Percentiles rank a stretch among this genome's conserved stretches.
phyloP scores from a whole-genome alignment of 805 yeast genomes.

The Monosporozyma yasuniensis region DNA sequence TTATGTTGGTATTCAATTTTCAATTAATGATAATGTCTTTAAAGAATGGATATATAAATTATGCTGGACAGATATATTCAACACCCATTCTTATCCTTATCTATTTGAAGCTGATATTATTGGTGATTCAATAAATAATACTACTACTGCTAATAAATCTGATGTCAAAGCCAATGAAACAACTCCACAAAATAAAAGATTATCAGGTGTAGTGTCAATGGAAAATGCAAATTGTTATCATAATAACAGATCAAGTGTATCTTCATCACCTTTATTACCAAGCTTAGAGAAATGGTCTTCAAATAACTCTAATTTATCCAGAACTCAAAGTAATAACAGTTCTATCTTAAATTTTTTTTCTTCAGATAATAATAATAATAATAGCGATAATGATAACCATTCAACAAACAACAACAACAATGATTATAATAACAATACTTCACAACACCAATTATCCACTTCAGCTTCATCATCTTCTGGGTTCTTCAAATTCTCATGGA shows the following conservation, averaged over 20 bases:
- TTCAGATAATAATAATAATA: slow-evolving; percentile 6
- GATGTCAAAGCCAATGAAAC: background rate
- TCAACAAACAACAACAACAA: background rate
- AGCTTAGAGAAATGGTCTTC: slow-evolving; percentile 25
- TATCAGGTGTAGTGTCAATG: background rate
- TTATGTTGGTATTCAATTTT: slow-evolving; percentile 7
- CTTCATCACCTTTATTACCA: slow-evolving; percentile 15
- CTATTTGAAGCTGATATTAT: background rate
- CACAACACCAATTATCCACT: slow-evolving; percentile 2
- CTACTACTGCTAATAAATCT: background rate
- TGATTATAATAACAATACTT: slow-evolving; percentile 1
- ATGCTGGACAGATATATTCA: slow-evolving; percentile 26
- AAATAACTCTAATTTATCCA: slow-evolving; percentile 19
- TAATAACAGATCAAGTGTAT: background rate
- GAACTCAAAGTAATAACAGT: slow-evolving; percentile 25
- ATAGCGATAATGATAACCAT: slow-evolving; percentile 3
- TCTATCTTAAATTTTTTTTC: slow-evolving; percentile 14
- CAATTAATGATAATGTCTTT: slow-evolving; percentile 7
- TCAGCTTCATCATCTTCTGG: slow-evolving; percentile 13
- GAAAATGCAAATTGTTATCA: background rate
- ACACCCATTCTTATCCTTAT: slow-evolving; percentile 15
- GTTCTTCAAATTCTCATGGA: slow-evolving; percentile 35
- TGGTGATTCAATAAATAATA: background rate
- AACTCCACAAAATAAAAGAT: slow-evolving; percentile 1
- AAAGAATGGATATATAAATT: slow-evolving; percentile 19